phyloP scores from a whole-genome alignment of 2,329 filamentous ascomycete genomes.

The Cryphonectria carpinicola region DNA sequence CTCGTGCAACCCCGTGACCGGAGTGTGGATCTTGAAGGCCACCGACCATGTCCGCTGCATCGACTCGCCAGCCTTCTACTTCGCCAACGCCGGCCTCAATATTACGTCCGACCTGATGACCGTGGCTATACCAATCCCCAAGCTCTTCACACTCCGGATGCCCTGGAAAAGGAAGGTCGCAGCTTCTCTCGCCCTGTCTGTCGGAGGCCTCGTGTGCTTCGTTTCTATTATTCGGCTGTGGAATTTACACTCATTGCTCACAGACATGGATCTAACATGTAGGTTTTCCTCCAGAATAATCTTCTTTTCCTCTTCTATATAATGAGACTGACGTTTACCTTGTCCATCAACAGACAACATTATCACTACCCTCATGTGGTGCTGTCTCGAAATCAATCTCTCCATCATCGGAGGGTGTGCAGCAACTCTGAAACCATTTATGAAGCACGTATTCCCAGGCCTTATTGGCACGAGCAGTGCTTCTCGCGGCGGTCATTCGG shows the following conservation, averaged over 20 bases:
- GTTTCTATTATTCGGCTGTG: background rate
- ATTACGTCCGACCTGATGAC: constrained; percentile 10
- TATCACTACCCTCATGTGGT: constrained; percentile 2
- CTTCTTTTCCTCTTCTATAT: background rate
- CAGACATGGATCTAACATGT: background rate
- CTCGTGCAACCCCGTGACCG: background rate
- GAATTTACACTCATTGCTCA: background rate
- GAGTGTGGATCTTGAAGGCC: background rate
- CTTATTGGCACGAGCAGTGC: background rate
- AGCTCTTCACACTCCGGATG: constrained; percentile 3
- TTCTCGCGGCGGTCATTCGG: background rate
- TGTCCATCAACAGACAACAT: background rate
- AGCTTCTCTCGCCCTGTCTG: background rate
- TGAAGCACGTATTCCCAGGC: background rate
- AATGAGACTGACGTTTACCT: background rate
- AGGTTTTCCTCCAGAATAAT: background rate
- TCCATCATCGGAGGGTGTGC: background rate
- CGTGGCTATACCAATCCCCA: constrained; percentile 3
- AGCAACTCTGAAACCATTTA: background rate
- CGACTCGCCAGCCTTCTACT: constrained; percentile 1
- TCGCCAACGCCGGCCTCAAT: background rate
- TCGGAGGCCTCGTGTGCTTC: background rate
- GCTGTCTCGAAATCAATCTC: constrained; percentile 1
- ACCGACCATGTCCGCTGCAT: background rate
- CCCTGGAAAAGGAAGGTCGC: background rate